These are phyloP conservation scores for Tephrocybe rancida DNA, from an alignment of 768 basidiomycete genomes.

Conservation along the genomic window DNA sequence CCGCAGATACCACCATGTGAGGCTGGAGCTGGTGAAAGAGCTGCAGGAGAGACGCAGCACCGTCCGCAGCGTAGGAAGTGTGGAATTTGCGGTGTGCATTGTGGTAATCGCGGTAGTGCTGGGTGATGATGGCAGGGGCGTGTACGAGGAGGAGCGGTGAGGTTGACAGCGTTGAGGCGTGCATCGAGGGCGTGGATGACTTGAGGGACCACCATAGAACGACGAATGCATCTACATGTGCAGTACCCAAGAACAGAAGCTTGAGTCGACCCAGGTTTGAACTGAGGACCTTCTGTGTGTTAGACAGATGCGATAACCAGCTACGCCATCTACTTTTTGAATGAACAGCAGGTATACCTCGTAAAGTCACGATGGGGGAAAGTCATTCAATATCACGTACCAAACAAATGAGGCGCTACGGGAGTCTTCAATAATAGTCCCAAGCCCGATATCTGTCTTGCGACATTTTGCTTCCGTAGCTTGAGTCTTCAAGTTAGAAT, in stretches of 20 bases:
- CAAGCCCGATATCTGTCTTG: too few relatives aligned
- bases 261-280: conserved; percentile 37
- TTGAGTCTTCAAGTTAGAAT: too few relatives aligned
- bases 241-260: neutral
- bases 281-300: conserved; percentile 60
- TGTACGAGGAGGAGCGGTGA: conserved; percentile 66
- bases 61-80: conserved; percentile 73
- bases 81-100: conserved; percentile 60
- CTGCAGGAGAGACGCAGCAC: conserved; percentile 58
- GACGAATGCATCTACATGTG: conserved; percentile 60
- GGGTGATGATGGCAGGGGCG: conserved; percentile 65
- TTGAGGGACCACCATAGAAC: conserved; percentile 80
- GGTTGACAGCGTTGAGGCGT: conserved; percentile 54
- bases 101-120: conserved; percentile 82
- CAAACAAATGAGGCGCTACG: too few relatives aligned
- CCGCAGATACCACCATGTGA: conserved; percentile 74
- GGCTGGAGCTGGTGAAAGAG: conserved; percentile 85
- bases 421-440: too few relatives aligned
- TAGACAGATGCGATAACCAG: conserved; percentile 87
- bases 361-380: too few relatives aligned
- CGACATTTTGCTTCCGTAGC: too few relatives aligned
- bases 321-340: conserved; percentile 84
- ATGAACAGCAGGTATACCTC: too few relatives aligned
- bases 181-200: conserved; percentile 64
- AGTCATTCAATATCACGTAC: too few relatives aligned